A percentile compares a stretch with the other conserved stretches of the same genome.
Evolutionary conservation across 1,139 yeast genomes (phyloP).

Genomic region (Wickerhamomyces sp.): DNA sequence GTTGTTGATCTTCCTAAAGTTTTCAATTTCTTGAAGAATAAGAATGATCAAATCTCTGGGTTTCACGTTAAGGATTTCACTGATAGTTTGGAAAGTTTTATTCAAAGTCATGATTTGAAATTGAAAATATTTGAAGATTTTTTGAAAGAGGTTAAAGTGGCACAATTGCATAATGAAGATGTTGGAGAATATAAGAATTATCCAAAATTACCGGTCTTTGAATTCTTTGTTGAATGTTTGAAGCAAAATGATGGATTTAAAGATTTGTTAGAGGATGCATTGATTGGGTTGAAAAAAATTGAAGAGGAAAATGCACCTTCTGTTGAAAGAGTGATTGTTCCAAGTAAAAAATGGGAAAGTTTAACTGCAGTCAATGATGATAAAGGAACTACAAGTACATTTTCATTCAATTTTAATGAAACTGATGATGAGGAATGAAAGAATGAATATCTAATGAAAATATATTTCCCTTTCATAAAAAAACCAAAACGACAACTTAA

Average conservation of each 20-base stretch:
- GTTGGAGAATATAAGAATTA: constrained; percentile 32
- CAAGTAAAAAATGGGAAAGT: constrained; percentile 28
- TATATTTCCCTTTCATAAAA: background rate
- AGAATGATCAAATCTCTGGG: constrained; percentile 72
- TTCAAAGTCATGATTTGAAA: constrained; percentile 13
- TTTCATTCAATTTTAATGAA: constrained; percentile 23
- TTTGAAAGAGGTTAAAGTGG: constrained; percentile 19
- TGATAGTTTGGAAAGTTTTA: constrained; percentile 31
- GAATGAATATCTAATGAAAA: background rate
- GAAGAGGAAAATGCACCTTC: constrained; percentile 24
- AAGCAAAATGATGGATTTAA: constrained; percentile 27
- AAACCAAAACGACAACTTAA: background rate
- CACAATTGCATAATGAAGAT: constrained; percentile 31
- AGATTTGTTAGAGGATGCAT: constrained; percentile 31
- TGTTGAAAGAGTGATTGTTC: constrained; percentile 17
- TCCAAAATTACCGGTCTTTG: constrained; percentile 51
- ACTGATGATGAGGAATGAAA: constrained; percentile 7
- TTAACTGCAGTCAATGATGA: constrained; percentile 3
- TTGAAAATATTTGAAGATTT: constrained; percentile 21
- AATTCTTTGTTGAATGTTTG: constrained; percentile 47
- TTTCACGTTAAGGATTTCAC: constrained; percentile 55
- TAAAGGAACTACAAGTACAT: constrained; percentile 3
- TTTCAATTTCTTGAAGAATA: constrained; percentile 61
- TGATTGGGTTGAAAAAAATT: constrained; percentile 29
- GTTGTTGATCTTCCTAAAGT: constrained; percentile 51